Evolutionary conservation across 768 basidiomycete genomes (phyloP).

Genomic region (Pisolithus sp.): DNA sequence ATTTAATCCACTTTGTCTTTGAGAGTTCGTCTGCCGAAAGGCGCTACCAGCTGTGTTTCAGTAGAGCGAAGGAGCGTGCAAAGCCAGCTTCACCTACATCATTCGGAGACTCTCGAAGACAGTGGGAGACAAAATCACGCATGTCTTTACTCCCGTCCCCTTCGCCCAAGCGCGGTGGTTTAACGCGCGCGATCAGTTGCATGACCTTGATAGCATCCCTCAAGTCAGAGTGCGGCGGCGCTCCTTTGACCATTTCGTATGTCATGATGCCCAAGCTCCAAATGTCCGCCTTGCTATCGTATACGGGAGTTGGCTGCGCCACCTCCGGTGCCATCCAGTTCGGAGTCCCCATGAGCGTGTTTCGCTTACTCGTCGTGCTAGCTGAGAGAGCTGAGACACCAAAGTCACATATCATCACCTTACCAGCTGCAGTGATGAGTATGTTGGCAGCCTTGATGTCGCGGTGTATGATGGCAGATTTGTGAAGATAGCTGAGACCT

Average conservation of each 20-base stretch:
- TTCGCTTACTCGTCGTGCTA: conserved; percentile 82
- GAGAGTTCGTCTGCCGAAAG: conserved; percentile 82
- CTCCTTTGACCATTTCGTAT: conserved; percentile 96
- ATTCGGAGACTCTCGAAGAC: conserved; percentile 72
- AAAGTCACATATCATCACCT: conserved; percentile 96
- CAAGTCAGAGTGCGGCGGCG: conserved; percentile 86
- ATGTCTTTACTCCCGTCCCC: conserved; percentile 77
- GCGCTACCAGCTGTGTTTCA: conserved; percentile 44
- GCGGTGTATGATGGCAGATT: conserved; percentile 89
- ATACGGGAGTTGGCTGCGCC: conserved; percentile 79
- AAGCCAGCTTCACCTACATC: conserved; percentile 47
- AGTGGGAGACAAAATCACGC: conserved; percentile 79
- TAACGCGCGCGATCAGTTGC: conserved; percentile 79
- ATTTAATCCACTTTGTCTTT: conserved; percentile 89
- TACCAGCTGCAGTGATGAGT: conserved; percentile 80
- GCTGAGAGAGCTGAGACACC: conserved; percentile 92
- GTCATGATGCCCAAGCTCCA: conserved; percentile 97
- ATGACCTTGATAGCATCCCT: conserved; percentile 79
- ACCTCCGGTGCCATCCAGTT: conserved; percentile 99
- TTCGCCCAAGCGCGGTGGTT: conserved; percentile 76
- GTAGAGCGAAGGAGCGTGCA: neutral
- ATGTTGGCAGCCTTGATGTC: conserved; percentile 98
- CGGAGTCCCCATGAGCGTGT: conserved; percentile 94
- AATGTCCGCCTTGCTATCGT: conserved; percentile 97
- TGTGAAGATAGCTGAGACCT: conserved; percentile 86